Conservation (phyloP, 345 rosid species). For the Moricandia moricandioides region DNA sequence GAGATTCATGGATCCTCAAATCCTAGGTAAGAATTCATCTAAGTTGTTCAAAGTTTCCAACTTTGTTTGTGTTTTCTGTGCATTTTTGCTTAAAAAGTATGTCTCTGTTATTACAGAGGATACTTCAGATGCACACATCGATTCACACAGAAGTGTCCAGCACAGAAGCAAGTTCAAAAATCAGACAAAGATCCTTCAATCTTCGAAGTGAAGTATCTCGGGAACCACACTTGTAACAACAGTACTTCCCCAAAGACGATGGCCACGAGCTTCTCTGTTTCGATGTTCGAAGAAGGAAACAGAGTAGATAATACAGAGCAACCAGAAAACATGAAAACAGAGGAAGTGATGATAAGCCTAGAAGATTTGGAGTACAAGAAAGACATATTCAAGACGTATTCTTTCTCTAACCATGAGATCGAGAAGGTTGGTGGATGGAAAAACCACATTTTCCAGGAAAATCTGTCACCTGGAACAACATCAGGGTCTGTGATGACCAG, state of each 20-base stretch:
- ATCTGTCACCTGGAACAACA: too few relatives aligned
- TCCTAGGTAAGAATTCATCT: conserved; percentile 58
- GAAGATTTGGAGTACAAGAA: neutral
- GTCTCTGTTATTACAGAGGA: conserved; percentile 50
- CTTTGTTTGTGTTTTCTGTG: neutral
- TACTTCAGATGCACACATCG: conserved; percentile 85
- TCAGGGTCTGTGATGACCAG: too few relatives aligned
- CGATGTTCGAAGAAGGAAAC: conserved; percentile 6
- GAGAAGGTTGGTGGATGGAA: neutral
- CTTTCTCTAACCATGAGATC: too few relatives aligned
- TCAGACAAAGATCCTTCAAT: conserved; percentile 64
- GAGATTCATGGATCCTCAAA: conserved; percentile 66
- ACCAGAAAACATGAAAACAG: conserved; percentile 27
- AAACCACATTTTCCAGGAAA: conserved; percentile 16
- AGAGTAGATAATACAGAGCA: conserved; percentile 27
- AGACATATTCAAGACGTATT: conserved; percentile 19
- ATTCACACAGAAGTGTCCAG: conserved; percentile 57
- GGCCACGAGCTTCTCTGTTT: conserved; percentile 29
- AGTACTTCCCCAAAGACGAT: neutral
- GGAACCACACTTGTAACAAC: conserved; percentile 56
- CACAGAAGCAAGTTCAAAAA: conserved; percentile 84
- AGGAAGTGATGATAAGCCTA: neutral
- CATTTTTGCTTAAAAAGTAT: neutral
- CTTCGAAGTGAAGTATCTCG: conserved; percentile 64
- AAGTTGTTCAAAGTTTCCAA: neutral